Percentiles rank a stretch among this genome's conserved stretches.
Evolutionary conservation across 352 stramenopile species (phyloP).

Genomic region (Phytophthora sp.): DNA sequence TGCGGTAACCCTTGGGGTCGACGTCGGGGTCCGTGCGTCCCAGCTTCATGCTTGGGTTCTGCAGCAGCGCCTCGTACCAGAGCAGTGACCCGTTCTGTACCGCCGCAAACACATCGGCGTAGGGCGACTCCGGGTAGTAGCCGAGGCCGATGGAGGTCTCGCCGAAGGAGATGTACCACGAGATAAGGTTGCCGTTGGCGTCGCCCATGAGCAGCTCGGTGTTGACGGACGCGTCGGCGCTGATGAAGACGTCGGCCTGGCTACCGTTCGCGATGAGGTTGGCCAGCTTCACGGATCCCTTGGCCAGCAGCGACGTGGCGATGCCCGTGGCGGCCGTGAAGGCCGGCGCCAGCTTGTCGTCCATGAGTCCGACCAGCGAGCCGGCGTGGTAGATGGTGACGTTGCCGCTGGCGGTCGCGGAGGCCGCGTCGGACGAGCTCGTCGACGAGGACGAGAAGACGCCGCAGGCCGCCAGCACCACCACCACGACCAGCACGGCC

Average conservation of each 20-base stretch:
- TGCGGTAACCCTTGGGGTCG: constrained; percentile 41
- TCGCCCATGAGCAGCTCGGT: constrained; percentile 36
- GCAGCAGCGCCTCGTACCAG: constrained; percentile 36
- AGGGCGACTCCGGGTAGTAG: constrained; percentile 33
- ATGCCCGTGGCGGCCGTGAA: constrained; percentile 39
- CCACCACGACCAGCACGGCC: constrained; percentile 27
- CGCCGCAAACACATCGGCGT: constrained; percentile 30
- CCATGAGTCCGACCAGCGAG: constrained; percentile 37
- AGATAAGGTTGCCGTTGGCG: constrained; percentile 36
- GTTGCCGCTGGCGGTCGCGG: constrained; percentile 17
- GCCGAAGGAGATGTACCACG: constrained; percentile 41
- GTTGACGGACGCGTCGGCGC: constrained; percentile 38
- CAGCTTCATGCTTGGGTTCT: constrained; percentile 37
- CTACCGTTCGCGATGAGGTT: constrained; percentile 39
- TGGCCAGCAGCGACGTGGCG: constrained; percentile 33
- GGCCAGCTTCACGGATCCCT: constrained; percentile 38
- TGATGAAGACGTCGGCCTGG: constrained; percentile 40
- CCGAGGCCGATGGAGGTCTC: constrained; percentile 34
- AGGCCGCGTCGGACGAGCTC: neutral
- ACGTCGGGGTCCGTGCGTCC: constrained; percentile 36
- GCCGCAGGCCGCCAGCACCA: constrained; percentile 27
- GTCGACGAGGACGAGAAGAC: constrained; percentile 34
- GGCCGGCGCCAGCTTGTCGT: constrained; percentile 27
- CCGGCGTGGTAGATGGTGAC: constrained; percentile 43
- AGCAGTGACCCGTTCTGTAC: constrained; percentile 36